Evolutionary conservation across 768 basidiomycete species (phyloP), one percentile per base, ranked within the genome.

Genomic region (Termitomyces sp.): DNA sequence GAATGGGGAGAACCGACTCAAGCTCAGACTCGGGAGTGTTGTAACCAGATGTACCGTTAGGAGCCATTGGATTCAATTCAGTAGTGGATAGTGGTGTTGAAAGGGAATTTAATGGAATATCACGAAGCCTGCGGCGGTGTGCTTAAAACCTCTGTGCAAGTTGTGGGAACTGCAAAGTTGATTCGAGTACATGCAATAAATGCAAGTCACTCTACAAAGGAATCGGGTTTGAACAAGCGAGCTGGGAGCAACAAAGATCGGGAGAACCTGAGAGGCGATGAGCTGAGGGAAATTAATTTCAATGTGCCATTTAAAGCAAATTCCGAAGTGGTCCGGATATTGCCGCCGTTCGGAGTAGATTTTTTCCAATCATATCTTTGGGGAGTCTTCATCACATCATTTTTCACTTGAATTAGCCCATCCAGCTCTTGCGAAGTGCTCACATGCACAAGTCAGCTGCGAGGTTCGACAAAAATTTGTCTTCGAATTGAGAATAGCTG

Each of bases 141-240:
- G 94, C 71, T 90, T 94, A 67, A 68, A 72, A 78, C 94, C 94
- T 85, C 91, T 81, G 78, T 89, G 82, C 66, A 82, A 80, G 77
- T 95, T 95, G 78, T 95, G 93, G 64, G 84, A 77, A 73, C 88
- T 89, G 74, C 88, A 86, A 64, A 94, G 88, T 72, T 88, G 86
- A 89, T 95, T 94, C 62, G 89, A 91, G 90, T 87, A 96, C 93
- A 94, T 94, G 83, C 88, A 91, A 78, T 40, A 14, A 10, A 11
- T 51, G 50, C 37, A 51, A 28, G 37, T 17, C 9, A 37, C 48
- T 50, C 49, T 39, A 39, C 35, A 25, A 39, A 27, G 17, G 1
- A n/a, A n/a, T n/a, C n/a, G n/a, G n/a, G 16, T 2, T 23, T 23
- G 21, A n/a, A 16, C 21, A 17, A 23, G 42, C 6, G 9, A 52